Evolutionary conservation across 768 basidiomycete genomes (phyloP).

Genomic region (Tubosaeta brunneosetosa): DNA sequence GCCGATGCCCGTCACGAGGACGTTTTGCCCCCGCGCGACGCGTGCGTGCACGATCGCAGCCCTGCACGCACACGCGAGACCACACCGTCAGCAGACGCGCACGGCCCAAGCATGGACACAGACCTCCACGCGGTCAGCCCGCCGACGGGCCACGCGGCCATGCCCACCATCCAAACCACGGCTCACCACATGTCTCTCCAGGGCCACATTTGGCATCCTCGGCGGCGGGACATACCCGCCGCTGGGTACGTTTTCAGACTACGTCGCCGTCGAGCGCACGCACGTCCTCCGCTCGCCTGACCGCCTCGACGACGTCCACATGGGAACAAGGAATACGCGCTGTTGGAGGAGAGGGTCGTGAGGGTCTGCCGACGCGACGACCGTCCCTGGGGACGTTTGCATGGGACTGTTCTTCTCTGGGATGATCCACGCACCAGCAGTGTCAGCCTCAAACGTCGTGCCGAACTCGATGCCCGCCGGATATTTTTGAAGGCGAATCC

Average conservation of each 20-base stretch:
- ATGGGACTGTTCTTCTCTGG: neutral
- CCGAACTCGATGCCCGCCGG: conserved; percentile 58
- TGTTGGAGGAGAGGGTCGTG: conserved; percentile 54
- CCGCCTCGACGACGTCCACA: conserved; percentile 63
- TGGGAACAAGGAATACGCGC: conserved; percentile 72
- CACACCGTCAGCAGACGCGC: neutral
- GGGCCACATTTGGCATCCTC: conserved; percentile 56
- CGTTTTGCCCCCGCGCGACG: conserved; percentile 59
- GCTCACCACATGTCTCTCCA: neutral
- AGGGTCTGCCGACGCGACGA: conserved; percentile 51
- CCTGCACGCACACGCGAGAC: too few species aligned
- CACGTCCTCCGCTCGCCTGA: conserved; percentile 61
- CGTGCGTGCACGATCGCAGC: conserved; percentile 62
- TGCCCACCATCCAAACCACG: conserved; percentile 8
- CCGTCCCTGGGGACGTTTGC: conserved; percentile 43
- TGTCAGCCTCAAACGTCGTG: conserved; percentile 65
- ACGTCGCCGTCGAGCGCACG: conserved; percentile 66
- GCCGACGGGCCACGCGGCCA: conserved; percentile 73
- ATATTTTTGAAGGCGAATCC: conserved; percentile 68
- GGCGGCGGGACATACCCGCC: conserved; percentile 53
- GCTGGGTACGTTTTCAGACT: conserved; percentile 73
- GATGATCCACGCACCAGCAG: conserved; percentile 48
- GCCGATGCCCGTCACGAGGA: conserved; percentile 79
- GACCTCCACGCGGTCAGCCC: conserved; percentile 85
- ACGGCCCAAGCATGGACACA: neutral